Evolutionary conservation across 805 yeast species (phyloP).

Genomic region (Osmozyma mogii): DNA sequence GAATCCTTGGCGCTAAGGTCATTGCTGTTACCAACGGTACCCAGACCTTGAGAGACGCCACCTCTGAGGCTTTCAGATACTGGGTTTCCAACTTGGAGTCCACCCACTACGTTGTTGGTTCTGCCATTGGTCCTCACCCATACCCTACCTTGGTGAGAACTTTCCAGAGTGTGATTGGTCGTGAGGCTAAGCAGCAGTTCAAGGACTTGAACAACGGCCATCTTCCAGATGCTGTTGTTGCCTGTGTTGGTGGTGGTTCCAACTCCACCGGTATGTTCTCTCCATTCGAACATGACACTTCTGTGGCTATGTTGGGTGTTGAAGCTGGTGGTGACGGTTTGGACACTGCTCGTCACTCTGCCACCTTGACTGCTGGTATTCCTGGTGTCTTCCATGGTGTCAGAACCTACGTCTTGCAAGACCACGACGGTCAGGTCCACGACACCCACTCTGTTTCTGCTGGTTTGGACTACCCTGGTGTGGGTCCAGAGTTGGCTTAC

Average conservation of each 20-base stretch:
- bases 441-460: constrained; percentile 98
- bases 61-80: constrained; percentile 90
- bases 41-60: constrained; percentile 92
- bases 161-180: constrained; percentile 95
- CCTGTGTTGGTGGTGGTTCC: constrained; percentile 99
- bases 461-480: constrained; percentile 98
- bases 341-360: constrained; percentile 83
- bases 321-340: constrained; percentile 99
- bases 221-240: constrained; percentile 89
- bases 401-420: constrained; percentile 86
- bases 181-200: constrained; percentile 90
- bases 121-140: constrained; percentile 99
- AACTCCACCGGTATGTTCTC: constrained; percentile 94
- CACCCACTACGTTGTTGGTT: constrained; percentile 94
- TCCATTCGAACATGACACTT: constrained; percentile 77
- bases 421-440: constrained; percentile 88
- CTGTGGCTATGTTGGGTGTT: constrained; percentile 81
- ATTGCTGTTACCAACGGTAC: constrained; percentile 93
- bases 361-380: constrained; percentile 88
- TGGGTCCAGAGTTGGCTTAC: constrained; percentile 93
- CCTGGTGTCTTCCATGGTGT: constrained; percentile 99
- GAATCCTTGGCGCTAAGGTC: constrained; percentile 92
- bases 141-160: constrained; percentile 97
- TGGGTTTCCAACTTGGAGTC: constrained; percentile 87
- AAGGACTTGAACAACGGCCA: constrained; percentile 68